A percentile compares a stretch with the other conserved stretches of the same genome.
Conservation (phyloP, 2,329 filamentous ascomycete genomes). For the Trichophyton rubrum region DNA sequence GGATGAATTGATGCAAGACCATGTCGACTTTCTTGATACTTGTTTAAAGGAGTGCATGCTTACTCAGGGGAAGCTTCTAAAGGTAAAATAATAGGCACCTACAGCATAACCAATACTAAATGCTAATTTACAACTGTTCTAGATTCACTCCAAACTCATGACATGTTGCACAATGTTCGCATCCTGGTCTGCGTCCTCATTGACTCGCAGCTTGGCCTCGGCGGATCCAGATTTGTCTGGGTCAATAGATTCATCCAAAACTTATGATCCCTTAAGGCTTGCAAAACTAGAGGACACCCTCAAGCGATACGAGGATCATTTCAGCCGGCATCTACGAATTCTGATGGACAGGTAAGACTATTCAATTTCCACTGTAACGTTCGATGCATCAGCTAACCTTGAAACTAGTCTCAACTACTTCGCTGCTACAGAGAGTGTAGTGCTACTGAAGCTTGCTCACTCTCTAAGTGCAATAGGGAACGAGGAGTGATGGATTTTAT, state of each 20-base stretch:
- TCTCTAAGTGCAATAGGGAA: slow-evolving; percentile 31
- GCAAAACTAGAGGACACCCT: slow-evolving; percentile 76
- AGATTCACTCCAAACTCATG: slow-evolving; percentile 97
- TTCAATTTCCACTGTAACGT: neutral
- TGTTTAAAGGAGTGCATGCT: slow-evolving; percentile 99
- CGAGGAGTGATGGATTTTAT: slow-evolving; percentile 24
- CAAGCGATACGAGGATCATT: slow-evolving; percentile 84
- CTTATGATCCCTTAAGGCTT: slow-evolving; percentile 49
- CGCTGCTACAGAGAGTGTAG: slow-evolving; percentile 91
- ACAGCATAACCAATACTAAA: neutral
- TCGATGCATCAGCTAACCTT: neutral
- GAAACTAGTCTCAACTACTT: slow-evolving; percentile 64
- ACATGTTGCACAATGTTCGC: slow-evolving; percentile 92
- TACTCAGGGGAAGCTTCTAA: slow-evolving; percentile 85
- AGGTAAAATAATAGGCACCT: slow-evolving; percentile 44
- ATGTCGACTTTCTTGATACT: slow-evolving; percentile 94
- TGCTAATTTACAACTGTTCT: slow-evolving; percentile 8
- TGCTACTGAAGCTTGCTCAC: slow-evolving; percentile 61
- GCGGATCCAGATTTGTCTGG: slow-evolving; percentile 61
- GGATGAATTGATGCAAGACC: slow-evolving; percentile 96
- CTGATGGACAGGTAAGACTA: slow-evolving; percentile 59
- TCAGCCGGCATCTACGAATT: slow-evolving; percentile 83
- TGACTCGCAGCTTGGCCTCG: slow-evolving; percentile 72
- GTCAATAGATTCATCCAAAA: slow-evolving; percentile 19
- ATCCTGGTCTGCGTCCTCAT: slow-evolving; percentile 65